Conservation (phyloP, 768 basidiomycete species). For the Leccinum rimulosum region DNA sequence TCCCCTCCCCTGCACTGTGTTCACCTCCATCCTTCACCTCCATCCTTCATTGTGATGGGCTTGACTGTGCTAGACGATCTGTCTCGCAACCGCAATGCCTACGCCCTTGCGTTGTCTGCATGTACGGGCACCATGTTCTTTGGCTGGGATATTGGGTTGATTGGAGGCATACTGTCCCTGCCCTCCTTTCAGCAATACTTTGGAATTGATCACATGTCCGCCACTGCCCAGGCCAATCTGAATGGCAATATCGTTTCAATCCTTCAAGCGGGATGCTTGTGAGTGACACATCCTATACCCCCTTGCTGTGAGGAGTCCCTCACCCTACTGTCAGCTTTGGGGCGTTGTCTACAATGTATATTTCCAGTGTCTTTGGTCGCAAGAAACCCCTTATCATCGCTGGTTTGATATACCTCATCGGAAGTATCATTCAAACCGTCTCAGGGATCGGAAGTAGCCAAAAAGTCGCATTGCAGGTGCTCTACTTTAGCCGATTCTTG, state of each 20-base stretch:
- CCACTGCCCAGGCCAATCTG: constrained; percentile 38
- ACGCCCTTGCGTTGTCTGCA: constrained; percentile 44
- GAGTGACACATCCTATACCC: constrained; percentile 14
- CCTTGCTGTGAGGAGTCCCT: background rate
- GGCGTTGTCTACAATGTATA: constrained; percentile 39
- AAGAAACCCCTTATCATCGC: constrained; percentile 44
- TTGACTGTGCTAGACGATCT: constrained; percentile 22
- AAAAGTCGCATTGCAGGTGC: constrained; percentile 34
- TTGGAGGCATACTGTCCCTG: constrained; percentile 49
- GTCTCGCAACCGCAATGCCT: constrained; percentile 42
- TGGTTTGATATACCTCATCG: constrained; percentile 46
- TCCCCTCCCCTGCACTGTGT: background rate
- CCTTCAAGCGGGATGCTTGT: constrained; percentile 50
- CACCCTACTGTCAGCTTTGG: constrained; percentile 36
- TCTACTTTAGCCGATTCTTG: constrained; percentile 53
- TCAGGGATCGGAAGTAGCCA: constrained; percentile 40
- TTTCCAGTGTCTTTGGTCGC: constrained; percentile 44
- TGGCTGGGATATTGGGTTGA: constrained; percentile 50
- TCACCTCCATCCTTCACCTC: background rate
- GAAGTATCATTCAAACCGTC: constrained; percentile 45
- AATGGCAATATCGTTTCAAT: constrained; percentile 53
- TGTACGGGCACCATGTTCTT: constrained; percentile 48
- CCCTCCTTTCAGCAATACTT: constrained; percentile 48
- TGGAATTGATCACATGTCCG: constrained; percentile 39
- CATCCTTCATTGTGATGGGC: constrained; percentile 19